Percentiles rank a stretch among this genome's conserved stretches.
Conservation (phyloP, 2,329 filamentous ascomycete genomes). For the Neonectria ditissima region DNA sequence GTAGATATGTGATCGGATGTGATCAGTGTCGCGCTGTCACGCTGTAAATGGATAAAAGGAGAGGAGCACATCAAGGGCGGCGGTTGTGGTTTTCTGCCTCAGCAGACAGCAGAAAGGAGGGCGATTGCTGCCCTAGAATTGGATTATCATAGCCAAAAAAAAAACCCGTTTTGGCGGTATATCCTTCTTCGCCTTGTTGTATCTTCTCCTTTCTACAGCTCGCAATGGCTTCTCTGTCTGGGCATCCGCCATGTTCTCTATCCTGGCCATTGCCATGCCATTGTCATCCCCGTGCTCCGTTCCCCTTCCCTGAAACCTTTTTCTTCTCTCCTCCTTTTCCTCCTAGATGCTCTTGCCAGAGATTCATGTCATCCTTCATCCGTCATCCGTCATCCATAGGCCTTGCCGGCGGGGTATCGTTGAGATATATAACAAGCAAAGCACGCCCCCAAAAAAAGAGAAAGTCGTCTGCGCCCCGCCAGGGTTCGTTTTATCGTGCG, state of each 20-base stretch:
- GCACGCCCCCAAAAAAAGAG: slow-evolving; percentile 46
- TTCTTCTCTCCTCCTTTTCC: neutral
- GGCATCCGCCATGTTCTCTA: slow-evolving; percentile 5
- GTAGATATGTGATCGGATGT: neutral
- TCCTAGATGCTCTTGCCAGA: slow-evolving; percentile 28
- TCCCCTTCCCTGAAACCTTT: slow-evolving; percentile 13
- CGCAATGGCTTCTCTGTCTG: neutral
- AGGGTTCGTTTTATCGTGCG: slow-evolving; percentile 40
- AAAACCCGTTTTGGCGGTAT: neutral
- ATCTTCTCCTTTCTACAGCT: slow-evolving; percentile 8
- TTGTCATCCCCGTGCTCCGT: neutral
- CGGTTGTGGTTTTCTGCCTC: slow-evolving; percentile 22
- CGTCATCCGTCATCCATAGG: slow-evolving; percentile 47
- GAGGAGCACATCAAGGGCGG: slow-evolving; percentile 3
- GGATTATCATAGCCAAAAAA: slow-evolving; percentile 19
- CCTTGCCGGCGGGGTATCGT: slow-evolving; percentile 54
- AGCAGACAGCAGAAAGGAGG: slow-evolving; percentile 22
- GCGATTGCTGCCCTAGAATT: slow-evolving; percentile 13
- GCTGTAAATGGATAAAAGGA: neutral
- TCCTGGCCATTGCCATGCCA: slow-evolving; percentile 1
- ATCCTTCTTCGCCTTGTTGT: slow-evolving; percentile 8
- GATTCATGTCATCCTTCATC: slow-evolving; percentile 18
- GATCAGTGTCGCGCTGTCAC: neutral
- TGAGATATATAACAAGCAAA: slow-evolving; percentile 55
- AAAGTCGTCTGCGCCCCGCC: slow-evolving; percentile 47